Evolutionary conservation across 768 basidiomycete species (phyloP), one percentile per base, ranked within the genome.

Genomic region (Cystobasidium ongulense): DNA sequence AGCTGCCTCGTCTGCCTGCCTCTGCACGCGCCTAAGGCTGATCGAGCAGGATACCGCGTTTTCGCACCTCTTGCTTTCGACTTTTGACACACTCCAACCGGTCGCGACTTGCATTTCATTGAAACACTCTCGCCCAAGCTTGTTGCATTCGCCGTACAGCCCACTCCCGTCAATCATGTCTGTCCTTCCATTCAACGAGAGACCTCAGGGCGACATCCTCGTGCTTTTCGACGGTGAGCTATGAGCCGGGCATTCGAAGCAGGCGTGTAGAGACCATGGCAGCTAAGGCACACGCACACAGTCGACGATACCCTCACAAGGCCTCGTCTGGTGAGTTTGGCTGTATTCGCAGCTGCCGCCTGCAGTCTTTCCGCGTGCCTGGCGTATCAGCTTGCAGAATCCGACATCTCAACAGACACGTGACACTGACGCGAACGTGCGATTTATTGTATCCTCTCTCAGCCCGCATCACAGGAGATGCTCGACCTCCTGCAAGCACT

Each of bases 391-490:
- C 21, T 29, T 23, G 38, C 63, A 39, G 33, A 38, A 25, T 7
- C n/a, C 27, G 7, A 7, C 4, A 64, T 36, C n/a, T 25, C 11
- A 10, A 17, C 33, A 39, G 63, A 64, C 63, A 39, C 46, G 46
- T 50, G 46, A 50, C 46, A 50, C 46, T 50, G n/a, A 50, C 21
- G 8, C 46, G 46, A 50, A 33, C 57, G 29, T 61, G 29, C 46
- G 46, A n/a, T 17, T 43, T 70, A 29, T 13, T 10, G 18, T n/a
- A 46, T 35, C 25, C 29, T 46, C 66, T 46, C 8, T 39, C 29
- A 46, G 88, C 31, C 62, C 13, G 87, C 85, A 15, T 83, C 88
- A 0, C 84, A 83, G 10, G 90, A 91, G 81, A 90, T 92, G 85
- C 81, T 88, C 57, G 83, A 86, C 36, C 80, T 88, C 3, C 84